Evolutionary conservation across 1,284 basidiomycete species (phyloP).

Genomic region (Melampsora americana): DNA sequence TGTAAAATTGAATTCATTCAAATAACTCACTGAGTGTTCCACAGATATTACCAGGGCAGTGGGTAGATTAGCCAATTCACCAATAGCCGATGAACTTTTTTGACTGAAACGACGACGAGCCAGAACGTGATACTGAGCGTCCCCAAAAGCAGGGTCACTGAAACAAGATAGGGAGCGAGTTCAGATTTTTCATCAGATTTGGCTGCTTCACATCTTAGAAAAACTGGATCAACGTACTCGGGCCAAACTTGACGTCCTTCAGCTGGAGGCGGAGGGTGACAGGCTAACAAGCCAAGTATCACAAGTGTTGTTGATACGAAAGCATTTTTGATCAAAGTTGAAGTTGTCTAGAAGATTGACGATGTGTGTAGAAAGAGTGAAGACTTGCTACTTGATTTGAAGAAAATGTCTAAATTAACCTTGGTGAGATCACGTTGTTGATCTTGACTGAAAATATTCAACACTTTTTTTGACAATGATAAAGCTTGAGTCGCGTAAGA

Average conservation of each 20-base stretch:
- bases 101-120: conserved; percentile 7
- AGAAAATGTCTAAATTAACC: not conserved
- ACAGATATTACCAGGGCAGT: conserved; percentile 33
- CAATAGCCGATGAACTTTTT: not conserved
- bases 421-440: not conserved
- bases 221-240: not conserved
- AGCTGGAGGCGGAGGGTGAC: not conserved
- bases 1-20: too few relatives aligned
- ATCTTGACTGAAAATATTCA: not conserved
- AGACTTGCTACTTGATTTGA: not conserved
- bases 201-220: too few relatives aligned
- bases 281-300: not conserved
- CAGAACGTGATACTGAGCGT: not conserved
- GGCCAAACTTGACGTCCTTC: not conserved
- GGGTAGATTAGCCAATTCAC: not conserved
- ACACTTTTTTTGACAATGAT: too few relatives aligned
- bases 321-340: not conserved
- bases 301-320: not conserved
- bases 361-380: not conserved
- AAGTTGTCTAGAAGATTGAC: not conserved
- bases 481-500: not conserved
- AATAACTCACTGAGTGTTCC: conserved; percentile 12
- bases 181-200: too few relatives aligned
- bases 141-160: not conserved
- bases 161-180: not conserved